Percentiles rank a stretch among this genome's conserved stretches.
phyloP scores from a whole-genome alignment of 441 rosid species.

The Omphalea diandra region DNA sequence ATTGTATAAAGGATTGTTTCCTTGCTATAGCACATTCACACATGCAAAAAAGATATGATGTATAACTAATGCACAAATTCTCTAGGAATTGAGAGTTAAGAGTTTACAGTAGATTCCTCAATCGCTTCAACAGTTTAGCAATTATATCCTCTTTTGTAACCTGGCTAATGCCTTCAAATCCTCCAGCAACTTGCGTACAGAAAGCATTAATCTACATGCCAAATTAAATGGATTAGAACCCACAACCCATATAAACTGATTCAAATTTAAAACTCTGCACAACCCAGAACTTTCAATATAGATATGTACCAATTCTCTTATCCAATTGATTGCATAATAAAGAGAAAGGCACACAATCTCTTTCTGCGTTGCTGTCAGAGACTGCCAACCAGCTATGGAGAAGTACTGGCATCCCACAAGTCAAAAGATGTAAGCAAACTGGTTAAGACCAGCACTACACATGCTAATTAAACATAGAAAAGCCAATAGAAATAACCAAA shows the following conservation, averaged over 20 bases:
- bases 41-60: not conserved
- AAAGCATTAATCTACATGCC: conserved; percentile 74
- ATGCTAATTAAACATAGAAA: conserved; percentile 3
- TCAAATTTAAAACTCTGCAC: conserved; percentile 4
- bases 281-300: conserved; percentile 22
- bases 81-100: conserved; percentile 16
- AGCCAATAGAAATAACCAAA: not conserved
- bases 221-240: conserved; percentile 27
- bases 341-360: conserved; percentile 59
- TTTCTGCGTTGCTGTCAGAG: conserved; percentile 67
- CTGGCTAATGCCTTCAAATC: conserved; percentile 56
- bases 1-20: not conserved
- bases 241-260: conserved; percentile 9
- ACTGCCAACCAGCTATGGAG: conserved; percentile 50
- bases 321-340: conserved; percentile 80
- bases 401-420: conserved; percentile 57
- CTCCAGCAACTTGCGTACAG: conserved; percentile 64
- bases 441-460: conserved; percentile 4
- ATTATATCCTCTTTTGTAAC: conserved; percentile 58
- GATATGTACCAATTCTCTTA: conserved; percentile 67
- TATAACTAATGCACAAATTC: conserved; percentile 15
- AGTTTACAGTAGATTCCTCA: conserved; percentile 77
- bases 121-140: conserved; percentile 66
- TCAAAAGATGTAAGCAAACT: conserved; percentile 34
- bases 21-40: no score